Conservation (phyloP, 257 asterid genomes). For the Osmanthus fragrans region DNA sequence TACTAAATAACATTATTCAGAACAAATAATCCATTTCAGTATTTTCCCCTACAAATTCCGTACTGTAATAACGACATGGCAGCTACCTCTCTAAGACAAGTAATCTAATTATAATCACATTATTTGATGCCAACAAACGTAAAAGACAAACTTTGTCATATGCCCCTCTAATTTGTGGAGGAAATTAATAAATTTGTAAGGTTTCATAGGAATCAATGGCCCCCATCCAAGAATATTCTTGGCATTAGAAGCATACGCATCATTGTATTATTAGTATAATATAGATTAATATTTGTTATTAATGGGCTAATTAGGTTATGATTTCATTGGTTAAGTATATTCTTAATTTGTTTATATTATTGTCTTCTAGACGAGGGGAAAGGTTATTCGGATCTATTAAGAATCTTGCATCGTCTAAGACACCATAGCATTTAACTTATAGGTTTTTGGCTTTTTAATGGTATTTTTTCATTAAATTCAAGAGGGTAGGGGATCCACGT, state of each 20-base stretch:
- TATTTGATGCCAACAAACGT: slow-evolving; percentile 8
- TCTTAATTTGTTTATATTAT: slow-evolving; percentile 24
- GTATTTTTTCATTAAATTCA: neutral
- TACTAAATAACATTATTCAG: too few species aligned
- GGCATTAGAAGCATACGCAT: slow-evolving; percentile 23
- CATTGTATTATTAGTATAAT: neutral
- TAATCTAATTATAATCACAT: neutral
- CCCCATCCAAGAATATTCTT: slow-evolving; percentile 32
- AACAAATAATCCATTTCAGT: neutral
- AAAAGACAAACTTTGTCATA: slow-evolving; percentile 29
- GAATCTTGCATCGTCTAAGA: slow-evolving; percentile 26
- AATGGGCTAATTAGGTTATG: neutral
- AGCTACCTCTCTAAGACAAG: neutral
- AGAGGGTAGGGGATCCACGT: neutral
- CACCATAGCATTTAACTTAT: neutral
- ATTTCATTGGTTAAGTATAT: slow-evolving; percentile 26
- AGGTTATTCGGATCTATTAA: slow-evolving; percentile 24
- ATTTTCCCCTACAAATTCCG: slow-evolving; percentile 5
- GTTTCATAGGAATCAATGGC: slow-evolving; percentile 17
- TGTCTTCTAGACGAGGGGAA: slow-evolving; percentile 4
- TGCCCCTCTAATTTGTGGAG: neutral
- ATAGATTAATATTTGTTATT: neutral
- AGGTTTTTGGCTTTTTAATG: neutral
- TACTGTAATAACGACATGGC: neutral
- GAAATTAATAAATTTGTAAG: slow-evolving; percentile 6